phyloP scores from a whole-genome alignment of 306 rosid genomes.

The Cicer cuneatum region DNA sequence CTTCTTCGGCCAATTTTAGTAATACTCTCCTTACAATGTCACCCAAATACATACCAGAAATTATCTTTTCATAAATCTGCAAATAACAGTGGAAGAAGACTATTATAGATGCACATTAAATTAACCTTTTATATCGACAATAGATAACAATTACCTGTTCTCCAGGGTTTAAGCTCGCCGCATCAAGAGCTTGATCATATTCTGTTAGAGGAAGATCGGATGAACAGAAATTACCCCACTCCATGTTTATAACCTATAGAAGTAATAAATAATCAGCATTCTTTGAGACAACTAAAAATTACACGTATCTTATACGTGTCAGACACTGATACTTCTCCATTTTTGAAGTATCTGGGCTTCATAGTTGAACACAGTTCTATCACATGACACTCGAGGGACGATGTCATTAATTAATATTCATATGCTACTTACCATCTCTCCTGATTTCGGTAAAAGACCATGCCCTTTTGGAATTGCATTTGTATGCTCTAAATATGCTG shows the following conservation, averaged over 20 bases:
- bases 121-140: conserved; percentile 23
- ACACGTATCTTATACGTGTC: too few relatives aligned
- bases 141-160: conserved; percentile 71
- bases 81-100: conserved; percentile 43
- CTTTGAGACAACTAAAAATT: conserved; percentile 4
- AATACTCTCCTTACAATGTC: conserved; percentile 87
- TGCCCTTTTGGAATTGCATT: conserved; percentile 96
- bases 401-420: conserved; percentile 12
- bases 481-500: conserved; percentile 88
- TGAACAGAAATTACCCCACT: conserved; percentile 96
- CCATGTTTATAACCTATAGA: conserved; percentile 92
- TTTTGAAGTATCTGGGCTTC: too few relatives aligned
- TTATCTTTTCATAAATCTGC: conserved; percentile 90
- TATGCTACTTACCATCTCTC: conserved; percentile 78
- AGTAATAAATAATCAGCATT: conserved; percentile 28
- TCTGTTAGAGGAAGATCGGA: conserved; percentile 90
- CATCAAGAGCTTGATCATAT: conserved; percentile 77
- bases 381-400: conserved; percentile 2
- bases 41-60: conserved; percentile 98
- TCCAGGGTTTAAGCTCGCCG: conserved; percentile 90
- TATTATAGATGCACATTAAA: conserved; percentile 24
- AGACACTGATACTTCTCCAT: too few relatives aligned
- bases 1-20: conserved; percentile 87
- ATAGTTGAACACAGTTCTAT: background rate
- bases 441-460: conserved; percentile 82